Evolutionary conservation across 192 early-diverging fungal species (phyloP).

Genomic region (Coemansia sp.): DNA sequence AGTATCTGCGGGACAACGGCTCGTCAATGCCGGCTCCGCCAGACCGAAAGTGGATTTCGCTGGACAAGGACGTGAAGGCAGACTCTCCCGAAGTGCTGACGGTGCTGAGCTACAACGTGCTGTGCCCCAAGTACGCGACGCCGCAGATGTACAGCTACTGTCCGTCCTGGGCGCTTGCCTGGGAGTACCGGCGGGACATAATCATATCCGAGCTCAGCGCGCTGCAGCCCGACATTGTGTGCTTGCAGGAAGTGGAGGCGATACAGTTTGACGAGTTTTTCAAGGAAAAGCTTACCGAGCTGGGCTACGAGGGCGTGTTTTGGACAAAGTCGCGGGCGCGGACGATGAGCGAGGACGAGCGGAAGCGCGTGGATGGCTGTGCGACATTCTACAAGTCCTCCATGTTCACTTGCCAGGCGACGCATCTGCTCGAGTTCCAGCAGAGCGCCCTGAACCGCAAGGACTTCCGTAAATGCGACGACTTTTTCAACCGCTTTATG

Average conservation of each 20-base stretch:
- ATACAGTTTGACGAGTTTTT: conserved; percentile 89
- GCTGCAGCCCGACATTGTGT: conserved; percentile 88
- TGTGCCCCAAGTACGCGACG: conserved; percentile 87
- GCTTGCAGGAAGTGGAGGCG: conserved; percentile 91
- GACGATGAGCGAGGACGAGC: conserved; percentile 90
- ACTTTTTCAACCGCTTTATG: conserved; percentile 96
- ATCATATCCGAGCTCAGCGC: conserved; percentile 81
- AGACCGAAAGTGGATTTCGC: conserved; percentile 84
- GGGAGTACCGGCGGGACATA: conserved; percentile 91
- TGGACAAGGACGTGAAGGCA: conserved; percentile 72
- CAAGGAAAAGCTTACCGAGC: conserved; percentile 59
- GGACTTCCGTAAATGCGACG: conserved; percentile 87
- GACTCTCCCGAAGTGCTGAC: conserved; percentile 75
- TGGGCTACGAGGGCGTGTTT: conserved; percentile 87
- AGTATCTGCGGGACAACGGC: conserved; percentile 84
- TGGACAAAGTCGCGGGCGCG: conserved; percentile 92
- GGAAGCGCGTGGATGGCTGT: conserved; percentile 88
- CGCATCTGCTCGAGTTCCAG: conserved; percentile 91
- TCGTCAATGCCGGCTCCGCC: conserved; percentile 73
- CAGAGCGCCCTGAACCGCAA: conserved; percentile 82
- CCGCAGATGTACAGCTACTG: conserved; percentile 87
- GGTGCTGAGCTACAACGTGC: conserved; percentile 89
- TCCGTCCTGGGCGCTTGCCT: conserved; percentile 89
- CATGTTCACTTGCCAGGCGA: conserved; percentile 80
- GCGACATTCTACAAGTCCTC: conserved; percentile 87